A percentile compares a stretch with the other conserved stretches of the same genome.
phyloP scores from a whole-genome alignment of 2,329 filamentous ascomycete genomes.

The Paecilomyces variotii region DNA sequence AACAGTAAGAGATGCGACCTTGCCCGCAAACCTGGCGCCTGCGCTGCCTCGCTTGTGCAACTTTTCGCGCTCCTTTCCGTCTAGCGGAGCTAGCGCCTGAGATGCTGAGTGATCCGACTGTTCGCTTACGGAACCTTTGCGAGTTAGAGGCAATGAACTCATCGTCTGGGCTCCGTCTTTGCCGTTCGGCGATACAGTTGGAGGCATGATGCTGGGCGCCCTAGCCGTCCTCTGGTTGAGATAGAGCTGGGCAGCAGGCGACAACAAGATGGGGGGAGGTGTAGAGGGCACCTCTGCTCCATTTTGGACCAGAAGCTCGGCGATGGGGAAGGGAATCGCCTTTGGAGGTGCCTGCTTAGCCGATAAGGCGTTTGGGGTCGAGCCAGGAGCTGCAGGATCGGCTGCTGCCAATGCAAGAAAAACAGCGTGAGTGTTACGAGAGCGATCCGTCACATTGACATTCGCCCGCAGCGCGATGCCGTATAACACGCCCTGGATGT shows the following conservation, averaged over 20 bases:
- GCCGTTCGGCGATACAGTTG: conserved; percentile 14
- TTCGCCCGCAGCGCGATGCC: conserved; percentile 79
- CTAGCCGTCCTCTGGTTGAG: conserved; percentile 62
- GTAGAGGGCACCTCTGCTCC: conserved; percentile 75
- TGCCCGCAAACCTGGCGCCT: conserved; percentile 57
- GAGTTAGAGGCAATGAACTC: conserved; percentile 52
- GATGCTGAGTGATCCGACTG: conserved; percentile 14
- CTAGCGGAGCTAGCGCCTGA: conserved; percentile 22
- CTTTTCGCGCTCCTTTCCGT: conserved; percentile 54
- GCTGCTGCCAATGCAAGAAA: conserved; percentile 88
- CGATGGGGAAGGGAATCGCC: conserved; percentile 69
- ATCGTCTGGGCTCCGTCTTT: conserved; percentile 47
- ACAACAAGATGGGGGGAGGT: conserved; percentile 75
- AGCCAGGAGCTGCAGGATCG: conserved; percentile 70
- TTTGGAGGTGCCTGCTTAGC: conserved; percentile 29
- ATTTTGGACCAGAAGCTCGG: conserved; percentile 87
- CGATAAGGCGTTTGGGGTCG: conserved; percentile 27
- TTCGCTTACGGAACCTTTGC: conserved; percentile 25
- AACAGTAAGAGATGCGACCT: conserved; percentile 37
- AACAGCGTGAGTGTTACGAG: conserved; percentile 77
- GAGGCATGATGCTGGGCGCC: conserved; percentile 9
- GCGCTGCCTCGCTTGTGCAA: conserved; percentile 74
- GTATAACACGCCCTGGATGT: conserved; percentile 88
- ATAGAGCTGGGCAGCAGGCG: conserved; percentile 70
- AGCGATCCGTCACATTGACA: conserved; percentile 77